Percentiles rank a stretch among this genome's conserved stretches.
Evolutionary conservation across 1,139 yeast species (phyloP).

Genomic region (Lodderomyces orthopsilosis): DNA sequence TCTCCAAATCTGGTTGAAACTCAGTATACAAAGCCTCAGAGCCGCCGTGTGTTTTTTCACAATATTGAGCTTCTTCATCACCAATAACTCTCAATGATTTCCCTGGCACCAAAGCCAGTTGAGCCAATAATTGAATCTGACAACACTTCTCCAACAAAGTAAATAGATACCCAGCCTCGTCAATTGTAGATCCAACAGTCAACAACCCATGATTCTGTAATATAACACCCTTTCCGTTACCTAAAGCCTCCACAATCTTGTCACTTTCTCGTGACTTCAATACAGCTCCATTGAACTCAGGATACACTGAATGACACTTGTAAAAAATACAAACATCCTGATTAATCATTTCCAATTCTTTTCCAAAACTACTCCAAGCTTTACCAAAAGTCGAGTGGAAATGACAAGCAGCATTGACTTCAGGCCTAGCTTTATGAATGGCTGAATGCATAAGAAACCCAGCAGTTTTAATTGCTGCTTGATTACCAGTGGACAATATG

Average conservation of each 20-base stretch:
- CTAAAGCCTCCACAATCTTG: slow-evolving; percentile 64
- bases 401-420: slow-evolving; percentile 79
- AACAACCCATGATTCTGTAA: slow-evolving; percentile 79
- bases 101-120: slow-evolving; percentile 50
- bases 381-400: slow-evolving; percentile 74
- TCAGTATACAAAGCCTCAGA: slow-evolving; percentile 70
- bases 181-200: slow-evolving; percentile 75
- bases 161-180: slow-evolving; percentile 77
- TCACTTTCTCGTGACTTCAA: slow-evolving; percentile 69
- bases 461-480: slow-evolving; percentile 69
- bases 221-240: slow-evolving; percentile 57
- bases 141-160: slow-evolving; percentile 68
- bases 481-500: slow-evolving; percentile 62
- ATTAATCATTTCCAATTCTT: slow-evolving; percentile 71
- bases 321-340: slow-evolving; percentile 74
- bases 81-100: slow-evolving; percentile 35
- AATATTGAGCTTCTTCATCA: slow-evolving; percentile 68
- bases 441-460: slow-evolving; percentile 82
- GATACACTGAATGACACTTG: slow-evolving; percentile 63
- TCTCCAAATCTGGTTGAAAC: slow-evolving; percentile 57
- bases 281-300: slow-evolving; percentile 78
- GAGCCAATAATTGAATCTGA: slow-evolving; percentile 66
- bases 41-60: slow-evolving; percentile 60
- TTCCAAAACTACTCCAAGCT: slow-evolving; percentile 72
- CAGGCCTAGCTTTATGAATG: slow-evolving; percentile 73